Evolutionary conservation across 1,284 basidiomycete genomes (phyloP).

Genomic region (Trametes pubescens): DNA sequence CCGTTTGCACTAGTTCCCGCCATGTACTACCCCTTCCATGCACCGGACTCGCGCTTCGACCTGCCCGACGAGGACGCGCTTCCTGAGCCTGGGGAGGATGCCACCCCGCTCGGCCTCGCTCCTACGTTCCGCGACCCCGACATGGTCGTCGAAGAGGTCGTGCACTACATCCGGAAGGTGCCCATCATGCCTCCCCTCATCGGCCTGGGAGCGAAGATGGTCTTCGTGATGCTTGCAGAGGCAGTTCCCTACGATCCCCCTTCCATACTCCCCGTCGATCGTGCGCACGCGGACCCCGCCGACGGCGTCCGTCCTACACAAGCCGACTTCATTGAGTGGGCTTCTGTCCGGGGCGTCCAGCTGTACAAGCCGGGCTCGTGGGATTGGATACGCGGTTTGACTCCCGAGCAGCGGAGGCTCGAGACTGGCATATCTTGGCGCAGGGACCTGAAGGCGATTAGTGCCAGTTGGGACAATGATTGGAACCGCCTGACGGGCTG

Average conservation of each 20-base stretch:
- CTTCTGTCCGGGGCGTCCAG: slow-evolving; percentile 49
- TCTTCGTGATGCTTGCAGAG: slow-evolving; percentile 69
- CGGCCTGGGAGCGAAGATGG: slow-evolving; percentile 64
- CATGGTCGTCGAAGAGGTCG: slow-evolving; percentile 36
- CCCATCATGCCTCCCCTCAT: slow-evolving; percentile 56
- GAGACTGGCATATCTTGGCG: slow-evolving; percentile 42
- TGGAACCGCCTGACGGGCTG: slow-evolving; percentile 66
- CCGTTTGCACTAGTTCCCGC: slow-evolving; percentile 58
- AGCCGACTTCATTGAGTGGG: slow-evolving; percentile 68
- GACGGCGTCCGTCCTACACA: slow-evolving; percentile 53
- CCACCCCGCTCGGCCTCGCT: slow-evolving; percentile 57
- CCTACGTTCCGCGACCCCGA: slow-evolving; percentile 58
- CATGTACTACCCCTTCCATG: slow-evolving; percentile 64
- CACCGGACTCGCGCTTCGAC: slow-evolving; percentile 65
- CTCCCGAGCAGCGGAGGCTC: slow-evolving; percentile 34
- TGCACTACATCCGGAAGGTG: slow-evolving; percentile 53
- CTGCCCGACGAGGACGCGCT: slow-evolving; percentile 52
- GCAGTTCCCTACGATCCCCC: slow-evolving; percentile 55
- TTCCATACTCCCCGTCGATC: slow-evolving; percentile 54
- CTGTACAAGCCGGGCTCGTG: slow-evolving; percentile 44
- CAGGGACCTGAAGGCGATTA: slow-evolving; percentile 43
- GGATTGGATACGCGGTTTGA: slow-evolving; percentile 51
- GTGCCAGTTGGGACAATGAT: slow-evolving; percentile 62
- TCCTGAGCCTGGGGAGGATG: slow-evolving; percentile 50
- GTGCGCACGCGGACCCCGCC: slow-evolving; percentile 48